Evolutionary conservation across 129 eudicot species (phyloP).

Genomic region (Smallanthus sonchifolius): DNA sequence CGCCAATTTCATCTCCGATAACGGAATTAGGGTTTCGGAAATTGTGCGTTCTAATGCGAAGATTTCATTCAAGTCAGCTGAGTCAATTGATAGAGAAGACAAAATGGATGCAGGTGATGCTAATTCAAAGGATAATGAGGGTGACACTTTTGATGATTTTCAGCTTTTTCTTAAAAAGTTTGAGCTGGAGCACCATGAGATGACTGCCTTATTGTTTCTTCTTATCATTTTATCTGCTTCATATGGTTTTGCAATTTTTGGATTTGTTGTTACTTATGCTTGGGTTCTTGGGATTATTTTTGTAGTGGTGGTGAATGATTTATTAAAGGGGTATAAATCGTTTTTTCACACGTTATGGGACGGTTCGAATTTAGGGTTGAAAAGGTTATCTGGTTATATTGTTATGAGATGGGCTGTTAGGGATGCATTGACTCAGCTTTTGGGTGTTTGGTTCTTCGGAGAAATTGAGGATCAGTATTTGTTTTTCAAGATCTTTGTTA

Average conservation of each 20-base stretch:
- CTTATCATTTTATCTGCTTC: conserved; percentile 65
- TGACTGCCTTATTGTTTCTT: conserved; percentile 61
- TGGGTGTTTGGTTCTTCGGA: conserved; percentile 82
- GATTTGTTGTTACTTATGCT: conserved; percentile 79
- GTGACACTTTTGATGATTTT: conserved; percentile 42
- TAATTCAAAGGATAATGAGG: conserved; percentile 11
- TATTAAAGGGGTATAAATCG: conserved; percentile 57
- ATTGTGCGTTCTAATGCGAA: conserved; percentile 44
- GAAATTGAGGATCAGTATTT: conserved; percentile 92
- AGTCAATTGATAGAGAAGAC: neutral
- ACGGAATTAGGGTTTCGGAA: conserved; percentile 45
- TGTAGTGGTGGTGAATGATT: conserved; percentile 60
- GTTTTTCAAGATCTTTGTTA: conserved; percentile 80
- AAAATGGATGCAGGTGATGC: neutral
- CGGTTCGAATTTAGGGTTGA: conserved; percentile 76
- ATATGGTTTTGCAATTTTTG: conserved; percentile 73
- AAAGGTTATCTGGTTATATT: conserved; percentile 69
- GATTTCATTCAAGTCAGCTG: conserved; percentile 36
- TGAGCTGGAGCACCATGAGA: conserved; percentile 66
- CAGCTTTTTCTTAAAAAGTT: conserved; percentile 50
- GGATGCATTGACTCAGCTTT: conserved; percentile 79
- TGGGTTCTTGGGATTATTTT: conserved; percentile 82
- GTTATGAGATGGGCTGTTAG: conserved; percentile 93
- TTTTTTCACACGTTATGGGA: conserved; percentile 58
- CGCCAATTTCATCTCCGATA: conserved; percentile 37